Evolutionary conservation across 2,329 filamentous ascomycete genomes (phyloP).

Genomic region (Xylaria sp.): DNA sequence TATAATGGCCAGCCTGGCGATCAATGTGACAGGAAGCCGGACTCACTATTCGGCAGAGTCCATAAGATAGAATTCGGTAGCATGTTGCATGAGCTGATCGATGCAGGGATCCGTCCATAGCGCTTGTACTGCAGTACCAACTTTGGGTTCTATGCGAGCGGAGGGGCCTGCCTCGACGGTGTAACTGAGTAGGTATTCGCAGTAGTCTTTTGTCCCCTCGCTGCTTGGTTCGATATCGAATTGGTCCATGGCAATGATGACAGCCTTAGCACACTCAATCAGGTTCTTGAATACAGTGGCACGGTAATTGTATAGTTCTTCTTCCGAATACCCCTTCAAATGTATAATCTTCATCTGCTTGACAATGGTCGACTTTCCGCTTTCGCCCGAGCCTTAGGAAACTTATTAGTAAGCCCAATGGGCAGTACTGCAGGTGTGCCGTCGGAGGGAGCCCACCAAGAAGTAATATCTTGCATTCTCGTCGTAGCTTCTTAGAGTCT

Average conservation of each 20-base stretch:
- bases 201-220: constrained; percentile 76
- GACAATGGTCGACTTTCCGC: constrained; percentile 98
- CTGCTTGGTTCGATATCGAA: constrained; percentile 85
- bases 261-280: constrained; percentile 93
- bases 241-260: constrained; percentile 91
- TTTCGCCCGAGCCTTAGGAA: constrained; percentile 85
- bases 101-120: constrained; percentile 92
- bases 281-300: constrained; percentile 98
- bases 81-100: constrained; percentile 85
- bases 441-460: constrained; percentile 70
- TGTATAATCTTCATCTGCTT: constrained; percentile 99
- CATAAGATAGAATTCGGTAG: constrained; percentile 99
- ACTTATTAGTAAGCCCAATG: constrained; percentile 33
- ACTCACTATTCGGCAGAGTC: constrained; percentile 94
- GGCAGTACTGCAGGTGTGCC: background rate
- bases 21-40: background rate
- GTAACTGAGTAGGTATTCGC: constrained; percentile 86
- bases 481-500: constrained; percentile 88
- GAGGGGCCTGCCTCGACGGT: constrained; percentile 91
- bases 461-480: constrained; percentile 98
- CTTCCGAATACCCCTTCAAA: constrained; percentile 94
- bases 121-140: constrained; percentile 84
- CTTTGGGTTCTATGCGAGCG: constrained; percentile 80
- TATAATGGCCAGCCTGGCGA: constrained; percentile 1
- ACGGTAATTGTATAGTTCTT: constrained; percentile 93